Conservation (phyloP, 78 protist genomes). For the Bigelowiella natans region DNA sequence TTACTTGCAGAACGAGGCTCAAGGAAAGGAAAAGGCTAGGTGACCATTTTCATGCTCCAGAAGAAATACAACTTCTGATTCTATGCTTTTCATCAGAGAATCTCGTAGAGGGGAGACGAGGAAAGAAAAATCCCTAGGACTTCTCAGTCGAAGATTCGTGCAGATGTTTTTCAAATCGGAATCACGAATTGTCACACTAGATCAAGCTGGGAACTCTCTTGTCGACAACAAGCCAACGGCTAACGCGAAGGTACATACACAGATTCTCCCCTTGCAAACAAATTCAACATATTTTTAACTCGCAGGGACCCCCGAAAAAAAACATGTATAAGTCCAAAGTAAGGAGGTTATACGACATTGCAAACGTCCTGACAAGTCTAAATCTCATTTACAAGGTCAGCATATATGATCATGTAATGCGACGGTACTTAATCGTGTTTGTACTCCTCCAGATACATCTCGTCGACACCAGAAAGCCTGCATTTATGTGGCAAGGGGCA, state of each 20-base stretch:
- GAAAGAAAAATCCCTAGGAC: conserved; percentile 20
- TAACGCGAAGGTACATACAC: background rate
- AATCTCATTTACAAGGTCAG: conserved; percentile 9
- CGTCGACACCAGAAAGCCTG: background rate
- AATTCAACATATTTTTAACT: background rate
- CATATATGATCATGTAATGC: background rate
- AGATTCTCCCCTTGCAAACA: background rate
- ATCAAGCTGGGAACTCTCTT: conserved; percentile 13
- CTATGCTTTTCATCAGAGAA: background rate
- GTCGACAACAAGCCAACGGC: background rate
- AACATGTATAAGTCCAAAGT: conserved; percentile 10
- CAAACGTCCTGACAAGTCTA: conserved; percentile 24
- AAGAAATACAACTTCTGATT: background rate
- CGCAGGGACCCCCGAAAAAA: background rate
- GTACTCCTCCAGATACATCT: background rate
- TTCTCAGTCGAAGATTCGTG: conserved; percentile 21
- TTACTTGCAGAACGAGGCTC: background rate
- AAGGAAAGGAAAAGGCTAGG: background rate
- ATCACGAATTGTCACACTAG: conserved; percentile 18
- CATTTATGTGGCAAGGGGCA: conserved; percentile 6
- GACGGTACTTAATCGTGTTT: too few species aligned
- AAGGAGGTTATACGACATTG: conserved; percentile 28
- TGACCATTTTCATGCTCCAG: background rate
- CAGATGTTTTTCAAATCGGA: conserved; percentile 12
- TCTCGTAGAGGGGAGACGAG: background rate